Evolutionary conservation across 352 stramenopile species (phyloP).

Genomic region (Pythium guiyangense): DNA sequence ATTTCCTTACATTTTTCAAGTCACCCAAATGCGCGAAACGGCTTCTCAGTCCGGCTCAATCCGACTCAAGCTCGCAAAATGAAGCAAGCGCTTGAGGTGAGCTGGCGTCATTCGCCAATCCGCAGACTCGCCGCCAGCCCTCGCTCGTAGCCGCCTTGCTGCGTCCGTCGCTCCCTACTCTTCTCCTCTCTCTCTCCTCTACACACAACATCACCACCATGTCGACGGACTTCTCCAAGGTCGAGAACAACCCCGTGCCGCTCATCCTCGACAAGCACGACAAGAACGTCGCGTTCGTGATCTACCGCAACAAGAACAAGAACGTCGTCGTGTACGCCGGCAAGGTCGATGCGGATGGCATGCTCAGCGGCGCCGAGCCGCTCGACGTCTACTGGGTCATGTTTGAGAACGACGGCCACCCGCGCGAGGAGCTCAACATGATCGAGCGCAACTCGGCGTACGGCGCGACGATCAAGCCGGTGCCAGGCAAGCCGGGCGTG

Average conservation of each 20-base stretch:
- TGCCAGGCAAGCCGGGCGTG: conserved; percentile 58
- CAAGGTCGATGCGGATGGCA: conserved; percentile 59
- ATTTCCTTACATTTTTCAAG: too few species aligned
- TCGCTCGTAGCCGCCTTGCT: background rate
- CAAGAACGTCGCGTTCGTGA: conserved; percentile 72
- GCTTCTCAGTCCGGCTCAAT: background rate
- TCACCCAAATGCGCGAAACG: too few species aligned
- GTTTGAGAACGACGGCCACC: conserved; percentile 82
- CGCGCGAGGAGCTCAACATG: conserved; percentile 82
- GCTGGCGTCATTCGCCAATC: conserved; percentile 1
- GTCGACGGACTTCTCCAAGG: conserved; percentile 85
- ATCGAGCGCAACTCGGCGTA: conserved; percentile 86
- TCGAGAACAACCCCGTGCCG: conserved; percentile 82
- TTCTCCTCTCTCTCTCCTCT: background rate
- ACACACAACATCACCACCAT: conserved; percentile 20
- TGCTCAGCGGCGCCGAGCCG: conserved; percentile 58
- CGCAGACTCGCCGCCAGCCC: background rate
- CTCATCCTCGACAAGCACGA: conserved; percentile 72
- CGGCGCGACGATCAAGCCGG: conserved; percentile 66
- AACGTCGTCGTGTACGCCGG: conserved; percentile 84
- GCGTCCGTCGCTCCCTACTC: background rate
- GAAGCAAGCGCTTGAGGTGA: background rate
- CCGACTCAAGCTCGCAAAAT: background rate
- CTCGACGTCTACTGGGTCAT: conserved; percentile 89
- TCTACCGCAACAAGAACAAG: conserved; percentile 91